Conservation (phyloP, 2,329 filamentous ascomycete genomes). For the Cephalotrichum gorgonifer region DNA sequence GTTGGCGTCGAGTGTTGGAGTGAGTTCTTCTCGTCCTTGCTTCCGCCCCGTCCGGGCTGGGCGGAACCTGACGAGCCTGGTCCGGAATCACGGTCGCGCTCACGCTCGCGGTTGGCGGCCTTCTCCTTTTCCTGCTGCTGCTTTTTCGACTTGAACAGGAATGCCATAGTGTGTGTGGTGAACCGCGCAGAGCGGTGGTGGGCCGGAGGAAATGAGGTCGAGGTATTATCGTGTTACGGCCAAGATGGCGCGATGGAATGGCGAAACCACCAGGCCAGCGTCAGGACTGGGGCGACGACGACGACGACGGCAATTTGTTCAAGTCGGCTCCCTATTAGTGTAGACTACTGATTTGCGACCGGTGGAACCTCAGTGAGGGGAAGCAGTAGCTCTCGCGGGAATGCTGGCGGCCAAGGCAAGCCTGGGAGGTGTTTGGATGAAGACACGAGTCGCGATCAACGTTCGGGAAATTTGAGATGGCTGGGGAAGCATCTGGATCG, state of each 20-base stretch:
- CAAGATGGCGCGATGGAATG: background rate
- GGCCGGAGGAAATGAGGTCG: background rate
- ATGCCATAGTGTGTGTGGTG: conserved; percentile 48
- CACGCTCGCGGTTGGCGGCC: conserved; percentile 29
- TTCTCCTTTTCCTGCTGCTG: conserved; percentile 54
- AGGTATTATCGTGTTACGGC: background rate
- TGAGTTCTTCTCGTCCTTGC: conserved; percentile 42
- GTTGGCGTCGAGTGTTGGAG: conserved; percentile 58
- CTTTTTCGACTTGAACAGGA: conserved; percentile 77
- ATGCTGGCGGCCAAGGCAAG: background rate
- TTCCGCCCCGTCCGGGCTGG: conserved; percentile 4
- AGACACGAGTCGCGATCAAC: background rate
- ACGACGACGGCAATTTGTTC: background rate
- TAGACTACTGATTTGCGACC: background rate
- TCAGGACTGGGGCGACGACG: background rate
- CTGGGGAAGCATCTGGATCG: conserved; percentile 3
- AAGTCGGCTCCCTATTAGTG: background rate
- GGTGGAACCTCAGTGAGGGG: background rate
- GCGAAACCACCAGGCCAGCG: background rate
- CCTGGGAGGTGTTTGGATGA: background rate
- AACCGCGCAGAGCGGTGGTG: conserved; percentile 2
- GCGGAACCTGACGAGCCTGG: conserved; percentile 8
- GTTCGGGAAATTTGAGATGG: conserved; percentile 3
- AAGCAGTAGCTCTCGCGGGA: background rate
- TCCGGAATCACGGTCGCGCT: conserved; percentile 6